phyloP scores from a whole-genome alignment of 805 yeast species.

The Debaryomyces maramus region DNA sequence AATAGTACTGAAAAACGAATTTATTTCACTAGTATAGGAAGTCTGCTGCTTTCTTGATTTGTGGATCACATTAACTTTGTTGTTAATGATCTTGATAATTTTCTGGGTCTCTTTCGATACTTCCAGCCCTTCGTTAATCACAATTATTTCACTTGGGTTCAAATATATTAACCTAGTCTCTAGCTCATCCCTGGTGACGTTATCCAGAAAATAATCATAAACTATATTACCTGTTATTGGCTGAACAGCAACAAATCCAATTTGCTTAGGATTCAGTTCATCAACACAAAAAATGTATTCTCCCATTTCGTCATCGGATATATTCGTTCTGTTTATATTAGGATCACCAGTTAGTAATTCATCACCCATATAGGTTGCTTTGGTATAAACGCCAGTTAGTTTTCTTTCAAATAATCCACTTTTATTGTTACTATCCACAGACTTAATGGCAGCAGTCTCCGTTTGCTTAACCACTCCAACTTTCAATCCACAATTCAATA shows the following conservation, averaged over 20 bases:
- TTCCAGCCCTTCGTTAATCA: constrained; percentile 33
- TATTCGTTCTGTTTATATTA: constrained; percentile 9
- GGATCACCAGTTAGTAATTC: constrained; percentile 29
- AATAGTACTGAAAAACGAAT: constrained; percentile 26
- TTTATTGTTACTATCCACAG: constrained; percentile 46
- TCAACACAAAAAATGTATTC: constrained; percentile 49
- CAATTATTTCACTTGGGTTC: constrained; percentile 72
- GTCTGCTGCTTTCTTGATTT: constrained; percentile 2
- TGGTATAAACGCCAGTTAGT: constrained; percentile 71
- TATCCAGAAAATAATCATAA: constrained; percentile 69
- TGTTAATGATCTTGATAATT: constrained; percentile 17
- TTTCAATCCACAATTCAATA: constrained; percentile 70
- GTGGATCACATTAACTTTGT: constrained; percentile 11
- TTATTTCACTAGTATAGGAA: constrained; percentile 15
- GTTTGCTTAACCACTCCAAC: constrained; percentile 86
- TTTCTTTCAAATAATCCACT: constrained; percentile 61
- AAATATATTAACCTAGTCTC: constrained; percentile 75
- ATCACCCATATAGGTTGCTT: constrained; percentile 79
- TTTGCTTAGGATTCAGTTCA: constrained; percentile 16
- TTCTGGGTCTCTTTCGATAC: constrained; percentile 32
- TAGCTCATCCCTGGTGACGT: constrained; percentile 54
- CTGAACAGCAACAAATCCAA: constrained; percentile 62
- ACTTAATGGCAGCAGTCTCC: constrained; percentile 76
- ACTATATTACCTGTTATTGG: constrained; percentile 75
- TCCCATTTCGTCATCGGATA: constrained; percentile 30